Percentiles rank a stretch among this genome's conserved stretches.
These are phyloP conservation scores for Cryphonectria carpinicola DNA, from an alignment of 2,329 filamentous ascomycete species.

Conservation along the genomic window DNA sequence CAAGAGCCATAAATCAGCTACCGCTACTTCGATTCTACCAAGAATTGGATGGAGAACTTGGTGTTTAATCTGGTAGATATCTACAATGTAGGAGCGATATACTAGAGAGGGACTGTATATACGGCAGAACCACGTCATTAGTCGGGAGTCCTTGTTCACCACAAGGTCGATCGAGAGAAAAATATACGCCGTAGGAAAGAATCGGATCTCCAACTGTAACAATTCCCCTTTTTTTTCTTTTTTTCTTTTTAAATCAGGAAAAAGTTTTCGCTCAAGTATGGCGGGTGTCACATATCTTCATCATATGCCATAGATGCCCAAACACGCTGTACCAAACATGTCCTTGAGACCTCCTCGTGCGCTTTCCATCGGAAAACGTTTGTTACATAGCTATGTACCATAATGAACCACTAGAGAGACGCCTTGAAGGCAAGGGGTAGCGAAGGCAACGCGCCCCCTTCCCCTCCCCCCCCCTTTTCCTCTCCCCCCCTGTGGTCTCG, in stretches of 20 bases:
- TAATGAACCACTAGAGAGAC: not conserved
- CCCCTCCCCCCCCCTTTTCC: no score
- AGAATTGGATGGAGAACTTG: not conserved
- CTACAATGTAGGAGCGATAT: not conserved
- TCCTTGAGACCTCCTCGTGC: not conserved
- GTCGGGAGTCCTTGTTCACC: not conserved
- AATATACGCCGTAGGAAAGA: not conserved
- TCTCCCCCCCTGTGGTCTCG: no score
- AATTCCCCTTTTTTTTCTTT: no score
- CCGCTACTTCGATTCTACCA: not conserved
- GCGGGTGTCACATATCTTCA: not conserved
- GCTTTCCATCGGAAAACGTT: not conserved
- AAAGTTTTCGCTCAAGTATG: no score
- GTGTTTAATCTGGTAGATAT: not conserved
- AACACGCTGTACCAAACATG: not conserved
- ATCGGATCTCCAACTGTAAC: no score
- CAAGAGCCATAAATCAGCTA: no score
- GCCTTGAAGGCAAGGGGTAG: not conserved
- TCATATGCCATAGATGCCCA: not conserved
- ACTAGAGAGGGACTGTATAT: not conserved
- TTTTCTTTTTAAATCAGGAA: no score
- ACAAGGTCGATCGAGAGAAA: not conserved
- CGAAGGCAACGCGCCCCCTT: no score
- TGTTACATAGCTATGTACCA: not conserved
- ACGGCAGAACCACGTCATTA: not conserved